These are phyloP conservation scores for Amanita pallidorosea DNA, from an alignment of 768 basidiomycete species.

Conservation along the genomic window DNA sequence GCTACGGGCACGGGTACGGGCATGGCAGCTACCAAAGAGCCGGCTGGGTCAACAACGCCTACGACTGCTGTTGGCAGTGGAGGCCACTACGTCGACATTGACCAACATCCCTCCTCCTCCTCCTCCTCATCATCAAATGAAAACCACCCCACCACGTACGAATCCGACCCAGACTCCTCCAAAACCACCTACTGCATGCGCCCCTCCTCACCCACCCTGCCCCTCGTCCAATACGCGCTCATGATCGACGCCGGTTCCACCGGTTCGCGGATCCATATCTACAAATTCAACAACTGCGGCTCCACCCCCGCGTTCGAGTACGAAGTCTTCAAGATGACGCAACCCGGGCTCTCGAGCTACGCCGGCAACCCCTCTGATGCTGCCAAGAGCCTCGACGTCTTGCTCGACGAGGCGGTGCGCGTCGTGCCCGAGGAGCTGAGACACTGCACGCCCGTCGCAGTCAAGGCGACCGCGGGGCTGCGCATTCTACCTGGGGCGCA, in stretches of 20 bases:
- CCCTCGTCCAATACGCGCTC: slow-evolving; percentile 83
- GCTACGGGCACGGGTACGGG: too few species aligned
- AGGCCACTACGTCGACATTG: slow-evolving; percentile 4
- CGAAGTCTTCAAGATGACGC: slow-evolving; percentile 79
- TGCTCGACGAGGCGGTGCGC: slow-evolving; percentile 71
- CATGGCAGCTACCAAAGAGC: too few species aligned
- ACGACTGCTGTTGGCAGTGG: too few species aligned
- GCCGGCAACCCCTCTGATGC: slow-evolving; percentile 51
- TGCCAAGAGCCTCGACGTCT: slow-evolving; percentile 64
- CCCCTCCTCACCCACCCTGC: slow-evolving; percentile 35
- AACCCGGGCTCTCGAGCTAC: slow-evolving; percentile 71
- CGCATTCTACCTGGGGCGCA: slow-evolving; percentile 54
- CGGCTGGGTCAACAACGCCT: background rate
- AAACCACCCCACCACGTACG: slow-evolving; percentile 47
- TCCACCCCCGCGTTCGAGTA: slow-evolving; percentile 76
- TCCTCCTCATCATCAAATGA: slow-evolving; percentile 4
- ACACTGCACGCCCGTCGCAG: slow-evolving; percentile 78
- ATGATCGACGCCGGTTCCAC: slow-evolving; percentile 99
- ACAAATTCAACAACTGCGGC: slow-evolving; percentile 93
- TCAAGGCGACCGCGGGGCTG: slow-evolving; percentile 88
- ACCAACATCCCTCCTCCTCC: slow-evolving; percentile 7
- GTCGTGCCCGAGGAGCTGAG: slow-evolving; percentile 62
- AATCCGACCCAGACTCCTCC: slow-evolving; percentile 63
- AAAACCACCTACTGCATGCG: slow-evolving; percentile 62
- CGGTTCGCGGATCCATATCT: slow-evolving; percentile 94